Evolutionary conservation across 2,329 filamentous ascomycete genomes (phyloP).

Genomic region (Paecilomyces formosus): DNA sequence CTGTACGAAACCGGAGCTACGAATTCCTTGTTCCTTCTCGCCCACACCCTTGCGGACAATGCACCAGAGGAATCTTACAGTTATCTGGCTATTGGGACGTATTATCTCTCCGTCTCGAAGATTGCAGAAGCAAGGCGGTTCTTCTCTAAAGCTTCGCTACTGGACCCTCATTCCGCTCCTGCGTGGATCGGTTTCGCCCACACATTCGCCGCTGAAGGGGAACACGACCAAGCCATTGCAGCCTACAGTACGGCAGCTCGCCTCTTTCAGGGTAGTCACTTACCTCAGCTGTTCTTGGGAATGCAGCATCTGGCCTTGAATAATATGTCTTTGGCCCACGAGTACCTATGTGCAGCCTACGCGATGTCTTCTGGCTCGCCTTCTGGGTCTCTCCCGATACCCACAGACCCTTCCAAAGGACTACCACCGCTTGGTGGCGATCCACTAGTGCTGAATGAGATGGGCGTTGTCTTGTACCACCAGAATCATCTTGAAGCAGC

Average conservation of each 20-base stretch:
- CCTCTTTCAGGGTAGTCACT: conserved; percentile 91
- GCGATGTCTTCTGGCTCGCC: conserved; percentile 42
- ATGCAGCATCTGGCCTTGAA: conserved; percentile 98
- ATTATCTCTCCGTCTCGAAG: conserved; percentile 83
- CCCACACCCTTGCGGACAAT: conserved; percentile 85
- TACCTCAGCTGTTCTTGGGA: conserved; percentile 90
- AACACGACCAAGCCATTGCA: conserved; percentile 96
- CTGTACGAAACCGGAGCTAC: conserved; percentile 80
- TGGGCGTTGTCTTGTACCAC: conserved; percentile 93
- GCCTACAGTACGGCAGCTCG: conserved; percentile 93
- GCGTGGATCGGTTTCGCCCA: conserved; percentile 99
- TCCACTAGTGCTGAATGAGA: conserved; percentile 86
- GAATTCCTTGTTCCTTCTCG: conserved; percentile 82
- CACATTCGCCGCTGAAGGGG: conserved; percentile 93
- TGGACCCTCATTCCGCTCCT: conserved; percentile 94
- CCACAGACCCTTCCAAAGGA: conserved; percentile 13
- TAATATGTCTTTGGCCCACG: conserved; percentile 87
- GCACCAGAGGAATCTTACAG: conserved; percentile 86
- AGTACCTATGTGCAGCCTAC: conserved; percentile 89
- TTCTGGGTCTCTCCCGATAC: conserved; percentile 19
- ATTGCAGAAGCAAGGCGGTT: conserved; percentile 91
- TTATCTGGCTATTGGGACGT: conserved; percentile 90
- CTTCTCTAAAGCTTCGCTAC: conserved; percentile 94
- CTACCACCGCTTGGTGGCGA: conserved; percentile 45
- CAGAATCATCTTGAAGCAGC: conserved; percentile 72